Evolutionary conservation across 495 filamentous ascomycete species (phyloP).

Genomic region (Aspergillus nidulans): DNA sequence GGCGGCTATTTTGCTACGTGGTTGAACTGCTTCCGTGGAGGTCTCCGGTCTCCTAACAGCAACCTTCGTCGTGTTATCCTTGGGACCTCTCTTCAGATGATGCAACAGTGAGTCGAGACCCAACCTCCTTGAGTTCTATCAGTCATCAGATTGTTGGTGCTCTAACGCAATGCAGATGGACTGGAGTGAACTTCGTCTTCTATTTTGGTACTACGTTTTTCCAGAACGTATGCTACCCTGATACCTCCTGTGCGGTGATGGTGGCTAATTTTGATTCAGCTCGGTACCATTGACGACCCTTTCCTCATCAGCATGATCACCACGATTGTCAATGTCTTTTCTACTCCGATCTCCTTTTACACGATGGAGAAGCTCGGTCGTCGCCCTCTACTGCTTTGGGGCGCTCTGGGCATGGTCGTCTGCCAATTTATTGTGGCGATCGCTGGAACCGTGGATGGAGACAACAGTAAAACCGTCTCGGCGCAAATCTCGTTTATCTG

Average conservation of each 20-base stretch:
- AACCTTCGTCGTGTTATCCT: conserved; percentile 72
- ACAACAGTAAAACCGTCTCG: conserved; percentile 49
- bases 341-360: conserved; percentile 77
- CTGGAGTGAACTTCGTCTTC: conserved; percentile 91
- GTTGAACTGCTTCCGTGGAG: conserved; percentile 65
- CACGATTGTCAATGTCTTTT: conserved; percentile 79
- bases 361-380: conserved; percentile 79
- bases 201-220: conserved; percentile 85
- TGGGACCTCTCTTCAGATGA: conserved; percentile 73
- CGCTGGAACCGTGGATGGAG: conserved; percentile 57
- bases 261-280: conserved; percentile 24
- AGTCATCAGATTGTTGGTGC: no score
- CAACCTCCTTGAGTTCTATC: background rate
- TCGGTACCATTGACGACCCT: conserved; percentile 63
- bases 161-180: conserved; percentile 37
- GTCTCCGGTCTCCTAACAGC: conserved; percentile 53
- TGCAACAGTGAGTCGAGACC: conserved; percentile 68
- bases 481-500: conserved; percentile 74
- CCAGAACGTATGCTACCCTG: conserved; percentile 26
- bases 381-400: conserved; percentile 75
- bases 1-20: conserved; percentile 55
- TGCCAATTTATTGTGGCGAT: conserved; percentile 85
- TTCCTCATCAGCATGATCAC: conserved; percentile 80
- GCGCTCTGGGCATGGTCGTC: conserved; percentile 73
- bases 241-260: background rate